Conservation (phyloP, 73 alveolate species). For the Durusdinium trenchii region DNA sequence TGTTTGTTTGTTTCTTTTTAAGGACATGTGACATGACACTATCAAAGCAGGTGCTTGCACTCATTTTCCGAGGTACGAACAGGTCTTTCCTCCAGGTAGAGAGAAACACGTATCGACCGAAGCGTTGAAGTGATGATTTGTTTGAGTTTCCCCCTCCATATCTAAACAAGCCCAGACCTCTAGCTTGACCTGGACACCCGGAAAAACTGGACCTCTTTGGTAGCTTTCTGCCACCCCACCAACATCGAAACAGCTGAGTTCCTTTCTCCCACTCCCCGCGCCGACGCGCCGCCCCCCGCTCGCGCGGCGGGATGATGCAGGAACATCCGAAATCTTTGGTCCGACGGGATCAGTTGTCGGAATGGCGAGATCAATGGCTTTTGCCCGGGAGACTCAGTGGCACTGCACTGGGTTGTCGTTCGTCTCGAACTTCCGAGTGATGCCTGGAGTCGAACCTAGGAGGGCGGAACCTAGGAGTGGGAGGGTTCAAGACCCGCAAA, state of each 20-base stretch:
- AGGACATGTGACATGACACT: no score
- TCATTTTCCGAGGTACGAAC: background rate
- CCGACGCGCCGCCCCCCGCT: background rate
- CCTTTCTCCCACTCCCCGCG: background rate
- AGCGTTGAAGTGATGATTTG: no score
- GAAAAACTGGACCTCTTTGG: no score
- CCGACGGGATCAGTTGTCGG: slow-evolving; percentile 62
- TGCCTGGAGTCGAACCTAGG: background rate
- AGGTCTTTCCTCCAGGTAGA: background rate
- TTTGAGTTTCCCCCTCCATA: no score
- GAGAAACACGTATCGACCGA: background rate
- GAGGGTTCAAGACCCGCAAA: background rate
- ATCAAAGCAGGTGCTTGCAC: background rate
- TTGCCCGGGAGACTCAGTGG: slow-evolving; percentile 23
- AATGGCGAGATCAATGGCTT: slow-evolving; percentile 63
- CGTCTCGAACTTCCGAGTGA: no score
- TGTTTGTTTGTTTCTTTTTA: no score
- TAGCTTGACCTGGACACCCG: no score
- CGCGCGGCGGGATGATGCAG: background rate
- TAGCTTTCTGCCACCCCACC: no score
- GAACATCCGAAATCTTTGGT: slow-evolving; percentile 48
- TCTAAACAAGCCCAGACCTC: no score
- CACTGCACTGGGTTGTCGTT: no score
- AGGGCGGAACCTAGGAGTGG: background rate
- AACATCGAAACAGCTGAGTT: no score